Conservation (phyloP, 768 basidiomycete species). For the Pleurotus giganteus region DNA sequence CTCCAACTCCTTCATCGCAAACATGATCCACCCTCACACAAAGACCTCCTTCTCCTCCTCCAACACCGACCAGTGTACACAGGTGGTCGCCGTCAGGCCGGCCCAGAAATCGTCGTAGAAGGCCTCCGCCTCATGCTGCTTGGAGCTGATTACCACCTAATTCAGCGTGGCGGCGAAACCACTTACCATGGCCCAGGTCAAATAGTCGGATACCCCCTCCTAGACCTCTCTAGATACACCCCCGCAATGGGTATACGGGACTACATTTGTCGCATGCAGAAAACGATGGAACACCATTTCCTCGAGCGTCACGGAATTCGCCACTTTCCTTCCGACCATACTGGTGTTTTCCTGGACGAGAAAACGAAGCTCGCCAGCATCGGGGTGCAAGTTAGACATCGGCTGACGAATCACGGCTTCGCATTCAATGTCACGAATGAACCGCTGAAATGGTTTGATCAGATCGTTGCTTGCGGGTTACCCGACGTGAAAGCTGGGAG, state of each 20-base stretch:
- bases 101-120: constrained; percentile 57
- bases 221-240: constrained; percentile 80
- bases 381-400: constrained; percentile 93
- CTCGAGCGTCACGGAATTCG: constrained; percentile 55
- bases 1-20: constrained; percentile 56
- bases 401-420: constrained; percentile 94
- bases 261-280: constrained; percentile 85
- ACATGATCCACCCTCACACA: constrained; percentile 31
- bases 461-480: constrained; percentile 89
- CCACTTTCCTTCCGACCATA: constrained; percentile 68
- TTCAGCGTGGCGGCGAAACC: constrained; percentile 86
- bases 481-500: constrained; percentile 78
- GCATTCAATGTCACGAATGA: constrained; percentile 85
- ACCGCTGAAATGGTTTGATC: constrained; percentile 82
- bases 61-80: constrained; percentile 96
- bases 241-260: constrained; percentile 72
- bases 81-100: constrained; percentile 82
- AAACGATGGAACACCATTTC: constrained; percentile 63
- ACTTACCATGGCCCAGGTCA: constrained; percentile 99
- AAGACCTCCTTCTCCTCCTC: constrained; percentile 73
- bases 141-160: constrained; percentile 85
- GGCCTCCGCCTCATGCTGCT: constrained; percentile 58
- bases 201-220: constrained; percentile 90
- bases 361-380: constrained; percentile 90
- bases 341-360: constrained; percentile 85